phyloP scores from a whole-genome alignment of 2,329 filamentous ascomycete genomes.

The Fusarium nanum region DNA sequence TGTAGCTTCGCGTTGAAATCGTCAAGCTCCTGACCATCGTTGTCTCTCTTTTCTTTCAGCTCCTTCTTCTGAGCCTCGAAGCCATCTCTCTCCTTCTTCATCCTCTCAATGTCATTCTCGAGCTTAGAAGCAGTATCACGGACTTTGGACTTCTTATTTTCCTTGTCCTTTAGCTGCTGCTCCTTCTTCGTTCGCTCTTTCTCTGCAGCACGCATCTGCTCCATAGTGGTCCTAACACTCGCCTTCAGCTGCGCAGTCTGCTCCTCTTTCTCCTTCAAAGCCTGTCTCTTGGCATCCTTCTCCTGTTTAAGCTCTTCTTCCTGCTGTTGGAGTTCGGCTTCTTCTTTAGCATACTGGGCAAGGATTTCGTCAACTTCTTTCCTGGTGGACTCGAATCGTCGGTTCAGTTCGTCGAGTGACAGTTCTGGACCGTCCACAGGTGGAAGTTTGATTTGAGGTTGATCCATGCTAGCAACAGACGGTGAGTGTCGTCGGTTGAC shows the following conservation, averaged over 20 bases:
- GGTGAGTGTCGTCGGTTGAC: slow-evolving; percentile 82
- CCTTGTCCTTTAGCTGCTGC: slow-evolving; percentile 74
- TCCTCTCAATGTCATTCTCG: slow-evolving; percentile 70
- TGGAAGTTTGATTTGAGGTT: slow-evolving; percentile 58
- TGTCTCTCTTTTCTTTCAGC: slow-evolving; percentile 63
- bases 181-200: slow-evolving; percentile 84
- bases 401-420: slow-evolving; percentile 81
- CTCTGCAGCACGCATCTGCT: slow-evolving; percentile 83
- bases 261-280: slow-evolving; percentile 90
- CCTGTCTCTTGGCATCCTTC: slow-evolving; percentile 80
- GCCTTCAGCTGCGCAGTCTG: slow-evolving; percentile 85
- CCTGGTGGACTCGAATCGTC: slow-evolving; percentile 81
- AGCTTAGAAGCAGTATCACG: slow-evolving; percentile 77
- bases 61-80: slow-evolving; percentile 66
- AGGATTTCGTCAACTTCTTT: slow-evolving; percentile 86
- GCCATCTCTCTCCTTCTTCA: slow-evolving; percentile 65
- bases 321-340: slow-evolving; percentile 74
- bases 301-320: slow-evolving; percentile 78
- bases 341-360: slow-evolving; percentile 75
- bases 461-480: slow-evolving; percentile 69
- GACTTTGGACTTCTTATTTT: slow-evolving; percentile 74
- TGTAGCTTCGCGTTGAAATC: slow-evolving; percentile 70
- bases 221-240: slow-evolving; percentile 82
- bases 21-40: slow-evolving; percentile 63
- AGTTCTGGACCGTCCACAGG: slow-evolving; percentile 68